Percentiles rank a stretch among this genome's conserved stretches.
Conservation (phyloP, 306 rosid genomes). For the Cicer chorassanicum region DNA sequence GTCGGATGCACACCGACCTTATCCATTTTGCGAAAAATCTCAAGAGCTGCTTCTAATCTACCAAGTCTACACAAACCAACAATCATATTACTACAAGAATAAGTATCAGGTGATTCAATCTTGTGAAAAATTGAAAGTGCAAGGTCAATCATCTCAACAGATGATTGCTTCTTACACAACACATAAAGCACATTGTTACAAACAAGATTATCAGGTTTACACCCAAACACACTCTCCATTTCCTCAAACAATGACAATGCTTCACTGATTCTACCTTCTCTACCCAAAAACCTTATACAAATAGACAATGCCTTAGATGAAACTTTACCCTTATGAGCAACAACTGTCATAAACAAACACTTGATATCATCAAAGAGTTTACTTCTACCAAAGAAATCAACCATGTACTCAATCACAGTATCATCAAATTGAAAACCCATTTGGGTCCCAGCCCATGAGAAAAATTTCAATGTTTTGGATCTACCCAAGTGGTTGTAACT, state of each 20-base stretch:
- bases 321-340: slow-evolving; percentile 53
- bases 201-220: slow-evolving; percentile 71
- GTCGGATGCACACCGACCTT: slow-evolving; percentile 64
- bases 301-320: slow-evolving; percentile 61
- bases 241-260: slow-evolving; percentile 68
- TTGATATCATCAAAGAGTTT: slow-evolving; percentile 78
- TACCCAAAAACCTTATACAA: slow-evolving; percentile 76
- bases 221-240: slow-evolving; percentile 61
- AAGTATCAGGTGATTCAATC: slow-evolving; percentile 65
- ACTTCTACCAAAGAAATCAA: slow-evolving; percentile 78
- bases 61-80: slow-evolving; percentile 73
- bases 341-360: slow-evolving; percentile 62
- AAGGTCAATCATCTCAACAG: slow-evolving; percentile 60
- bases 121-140: slow-evolving; percentile 59
- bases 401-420: slow-evolving; percentile 68
- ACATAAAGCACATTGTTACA: slow-evolving; percentile 73
- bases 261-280: slow-evolving; percentile 67
- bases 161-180: slow-evolving; percentile 70
- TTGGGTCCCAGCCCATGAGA: slow-evolving; percentile 69
- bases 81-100: slow-evolving; percentile 72
- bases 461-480: slow-evolving; percentile 63
- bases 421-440: slow-evolving; percentile 66
- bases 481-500: slow-evolving; percentile 67
- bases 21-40: slow-evolving; percentile 62
- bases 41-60: slow-evolving; percentile 60